Conservation (phyloP, 495 filamentous ascomycete species). For the Trichoderma reesei region DNA sequence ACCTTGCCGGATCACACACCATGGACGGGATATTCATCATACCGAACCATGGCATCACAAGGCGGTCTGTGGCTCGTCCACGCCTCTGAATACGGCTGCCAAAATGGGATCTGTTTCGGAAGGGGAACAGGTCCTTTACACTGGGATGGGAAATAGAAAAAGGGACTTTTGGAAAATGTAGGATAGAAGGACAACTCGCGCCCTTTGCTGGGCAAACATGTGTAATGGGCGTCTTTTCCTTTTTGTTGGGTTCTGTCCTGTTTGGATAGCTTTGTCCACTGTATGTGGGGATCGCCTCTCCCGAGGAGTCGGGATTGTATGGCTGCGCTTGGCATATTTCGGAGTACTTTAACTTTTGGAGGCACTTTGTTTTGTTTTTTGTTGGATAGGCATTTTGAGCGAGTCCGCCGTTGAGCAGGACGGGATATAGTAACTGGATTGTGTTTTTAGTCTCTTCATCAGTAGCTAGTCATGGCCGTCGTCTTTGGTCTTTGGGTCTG, state of each 20-base stretch:
- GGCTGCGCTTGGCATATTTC: background rate
- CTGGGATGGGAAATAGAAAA: background rate
- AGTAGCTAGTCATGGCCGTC: background rate
- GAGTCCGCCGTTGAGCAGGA: background rate
- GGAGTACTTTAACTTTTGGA: background rate
- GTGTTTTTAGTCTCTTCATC: background rate
- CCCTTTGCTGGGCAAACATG: background rate
- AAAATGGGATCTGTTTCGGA: background rate
- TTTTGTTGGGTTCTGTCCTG: background rate
- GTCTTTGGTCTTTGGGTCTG: background rate
- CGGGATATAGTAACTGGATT: background rate
- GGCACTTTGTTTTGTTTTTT: background rate
- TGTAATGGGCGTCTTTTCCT: background rate
- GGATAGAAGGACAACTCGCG: constrained; percentile 5
- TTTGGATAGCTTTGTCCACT: background rate
- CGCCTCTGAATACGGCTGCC: no score
- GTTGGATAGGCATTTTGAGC: background rate
- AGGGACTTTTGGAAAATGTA: constrained; percentile 5
- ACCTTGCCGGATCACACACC: background rate
- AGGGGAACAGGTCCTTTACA: background rate
- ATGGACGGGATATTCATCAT: background rate
- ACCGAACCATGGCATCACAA: background rate
- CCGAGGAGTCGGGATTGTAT: background rate
- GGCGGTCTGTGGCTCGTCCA: background rate
- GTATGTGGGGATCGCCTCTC: background rate